Base-by-base conservation (phyloP, 1,284 basidiomycete species). In the Xerocomus subilludens region DNA sequence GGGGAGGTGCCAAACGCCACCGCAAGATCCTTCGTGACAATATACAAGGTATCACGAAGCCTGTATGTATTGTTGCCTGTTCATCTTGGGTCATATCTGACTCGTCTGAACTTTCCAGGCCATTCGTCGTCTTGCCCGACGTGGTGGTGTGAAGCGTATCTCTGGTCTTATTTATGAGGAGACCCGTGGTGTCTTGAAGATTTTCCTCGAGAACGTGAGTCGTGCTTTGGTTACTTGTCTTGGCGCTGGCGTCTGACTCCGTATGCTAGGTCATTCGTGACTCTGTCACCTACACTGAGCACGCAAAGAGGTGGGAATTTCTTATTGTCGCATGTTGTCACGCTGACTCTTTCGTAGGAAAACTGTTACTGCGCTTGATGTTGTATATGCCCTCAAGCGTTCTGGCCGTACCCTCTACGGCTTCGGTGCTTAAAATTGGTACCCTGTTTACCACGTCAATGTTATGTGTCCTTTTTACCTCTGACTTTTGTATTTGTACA, bases 231-330 rank as follows among this genome's bases (percentile, higher is more conserved):
- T 21, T 23, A 5, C 14, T 27, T 30, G n/a, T 45, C 20, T 32
- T 66, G 67, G 65, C 68, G 47, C 42, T 36, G 58, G 32, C 60
- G 38, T 33, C 67, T 76, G 70, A 79, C 59, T 95, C 87, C 93
- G 93, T 58, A 93, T 95, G 93, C 92, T 78, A 91, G 90, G 87
- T 88, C 64, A 94, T 96, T 80, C 91, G 93, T 84, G 94, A 96
- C 88, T 95, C 95, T 69, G 95, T 96, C 84, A 96, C 95, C 69
- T 96, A 96, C 89, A 94, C 93, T 73, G 94, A 96, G 85, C 94
- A 96, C 86, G 94, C 94, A 80, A 96, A 96, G 90, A 90, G 90
- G 88, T 88, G 66, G 83, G 78, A 30, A 32, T 45, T 4, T n/a
- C n/a, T 23, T 20, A 35, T 38, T 5, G 5, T 51, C 2, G n/a